Evolutionary conservation across 2,329 filamentous ascomycete species (phyloP), one percentile per base, ranked within the genome.

Genomic region (Xylariaceae sp.): DNA sequence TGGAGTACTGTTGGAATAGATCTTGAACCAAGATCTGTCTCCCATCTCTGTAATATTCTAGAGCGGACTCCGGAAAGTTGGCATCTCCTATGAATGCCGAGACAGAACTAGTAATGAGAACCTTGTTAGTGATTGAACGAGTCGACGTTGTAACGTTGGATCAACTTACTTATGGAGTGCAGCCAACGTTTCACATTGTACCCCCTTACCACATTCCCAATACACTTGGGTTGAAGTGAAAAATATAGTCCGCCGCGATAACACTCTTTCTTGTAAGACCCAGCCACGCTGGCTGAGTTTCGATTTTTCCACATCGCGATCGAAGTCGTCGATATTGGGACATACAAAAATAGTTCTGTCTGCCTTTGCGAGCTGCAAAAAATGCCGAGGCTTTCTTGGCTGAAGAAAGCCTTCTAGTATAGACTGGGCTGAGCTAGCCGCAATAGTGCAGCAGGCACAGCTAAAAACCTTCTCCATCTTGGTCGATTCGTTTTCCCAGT

Each of bases 221-320:
- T 56, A 55, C 1, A 50, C 23, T 16, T 55, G 52, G 11, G 43
- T 48, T 12, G 40, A 42, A 3, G 46, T 48, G 37, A 49, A 53
- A 25, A 52, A 42, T n/a, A 55, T 52, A 1, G 50, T 46, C 16
- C 54, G 33, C 2, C 46, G 44, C 2, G 50, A 52, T 4, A 56
- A 14, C 2, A 42, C 54, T 17, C 47, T 43, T n/a, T 56, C 52
- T 33, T 52, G 54, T 3, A 55, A 27, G 2, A 53, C 54, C 52
- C 48, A 56, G 1, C 45, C 54, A 3, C 54, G 45, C 5, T 19
- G 46, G 27, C 45, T 55, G 16, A 53, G 38, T 1, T 25, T 25
- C 2, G 22, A 40, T 3, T 33, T 10, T 20, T 52, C 47, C 2
- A 54, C 50, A 25, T 56, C 45, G 4, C 10, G 8, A 6, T 47